Evolutionary conservation across 371 early-diverging fungal species (phyloP).

Genomic region (Neoconidiobolus thromboides): DNA sequence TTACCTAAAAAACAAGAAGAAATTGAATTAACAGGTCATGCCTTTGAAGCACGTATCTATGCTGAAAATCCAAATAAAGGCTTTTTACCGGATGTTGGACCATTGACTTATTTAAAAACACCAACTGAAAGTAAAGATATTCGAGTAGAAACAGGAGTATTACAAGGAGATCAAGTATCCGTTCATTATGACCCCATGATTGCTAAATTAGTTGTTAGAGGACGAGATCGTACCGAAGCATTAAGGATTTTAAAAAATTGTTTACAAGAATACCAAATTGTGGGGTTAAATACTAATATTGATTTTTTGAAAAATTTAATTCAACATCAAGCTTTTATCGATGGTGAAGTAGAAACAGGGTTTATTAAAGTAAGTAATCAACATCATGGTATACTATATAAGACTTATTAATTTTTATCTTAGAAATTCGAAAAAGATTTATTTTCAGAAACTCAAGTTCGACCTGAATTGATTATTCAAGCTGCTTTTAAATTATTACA

Average conservation of each 20-base stretch:
- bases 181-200: conserved; percentile 97
- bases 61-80: conserved; percentile 87
- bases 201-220: conserved; percentile 81
- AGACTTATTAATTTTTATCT: not conserved
- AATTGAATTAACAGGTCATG: conserved; percentile 57
- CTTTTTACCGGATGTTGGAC: conserved; percentile 90
- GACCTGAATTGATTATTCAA: conserved; percentile 33
- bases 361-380: conserved; percentile 36
- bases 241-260: conserved; percentile 60
- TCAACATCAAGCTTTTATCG: conserved; percentile 61
- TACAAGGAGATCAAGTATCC: conserved; percentile 75
- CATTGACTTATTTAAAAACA: conserved; percentile 52
- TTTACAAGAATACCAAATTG: conserved; percentile 60
- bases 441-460: conserved; percentile 25
- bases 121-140: conserved; percentile 34
- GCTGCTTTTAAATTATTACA: conserved; percentile 47
- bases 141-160: conserved; percentile 83
- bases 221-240: conserved; percentile 66
- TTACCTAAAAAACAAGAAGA: conserved; percentile 56
- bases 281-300: conserved; percentile 83
- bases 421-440: conserved; percentile 46
- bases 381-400: not conserved
- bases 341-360: conserved; percentile 83
- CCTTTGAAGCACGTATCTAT: conserved; percentile 94
- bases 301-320: conserved; percentile 65